Evolutionary conservation across 2,329 filamentous ascomycete genomes (phyloP).

Genomic region (Trichoderma hamatum): DNA sequence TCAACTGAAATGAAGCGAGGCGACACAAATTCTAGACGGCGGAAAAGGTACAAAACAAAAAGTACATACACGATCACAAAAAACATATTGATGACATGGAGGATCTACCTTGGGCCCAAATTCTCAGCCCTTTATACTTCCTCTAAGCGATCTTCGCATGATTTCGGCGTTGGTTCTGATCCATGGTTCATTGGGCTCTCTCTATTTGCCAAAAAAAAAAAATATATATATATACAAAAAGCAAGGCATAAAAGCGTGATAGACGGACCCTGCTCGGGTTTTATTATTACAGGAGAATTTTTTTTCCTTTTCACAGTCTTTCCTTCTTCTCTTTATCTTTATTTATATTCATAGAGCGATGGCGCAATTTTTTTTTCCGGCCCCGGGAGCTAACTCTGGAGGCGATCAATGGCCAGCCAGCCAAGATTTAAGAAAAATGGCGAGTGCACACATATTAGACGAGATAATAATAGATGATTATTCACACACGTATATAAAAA

Average conservation of each 20-base stretch:
- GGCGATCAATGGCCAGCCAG: neutral
- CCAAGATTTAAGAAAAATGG: neutral
- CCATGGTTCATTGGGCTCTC: neutral
- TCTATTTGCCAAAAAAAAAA: neutral
- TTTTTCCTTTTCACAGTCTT: neutral
- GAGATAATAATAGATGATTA: slow-evolving; percentile 2
- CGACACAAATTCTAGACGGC: slow-evolving; percentile 5
- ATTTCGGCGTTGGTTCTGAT: slow-evolving; percentile 5
- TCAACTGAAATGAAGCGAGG: neutral
- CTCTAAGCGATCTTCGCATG: slow-evolving; percentile 1
- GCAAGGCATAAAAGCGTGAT: slow-evolving; percentile 11
- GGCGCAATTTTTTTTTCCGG: slow-evolving; percentile 5
- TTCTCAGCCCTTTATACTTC: neutral
- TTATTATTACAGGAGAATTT: neutral
- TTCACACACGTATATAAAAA: neutral
- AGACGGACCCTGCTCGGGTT: neutral
- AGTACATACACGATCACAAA: neutral
- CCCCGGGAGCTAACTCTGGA: neutral
- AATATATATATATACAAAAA: too few species aligned
- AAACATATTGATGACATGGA: neutral
- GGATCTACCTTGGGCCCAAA: neutral
- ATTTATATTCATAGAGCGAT: slow-evolving; percentile 18
- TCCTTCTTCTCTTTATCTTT: neutral
- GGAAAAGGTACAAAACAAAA: slow-evolving; percentile 11
- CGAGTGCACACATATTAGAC: neutral